phyloP scores from a whole-genome alignment of 441 rosid genomes.

The Populus tomentosa region DNA sequence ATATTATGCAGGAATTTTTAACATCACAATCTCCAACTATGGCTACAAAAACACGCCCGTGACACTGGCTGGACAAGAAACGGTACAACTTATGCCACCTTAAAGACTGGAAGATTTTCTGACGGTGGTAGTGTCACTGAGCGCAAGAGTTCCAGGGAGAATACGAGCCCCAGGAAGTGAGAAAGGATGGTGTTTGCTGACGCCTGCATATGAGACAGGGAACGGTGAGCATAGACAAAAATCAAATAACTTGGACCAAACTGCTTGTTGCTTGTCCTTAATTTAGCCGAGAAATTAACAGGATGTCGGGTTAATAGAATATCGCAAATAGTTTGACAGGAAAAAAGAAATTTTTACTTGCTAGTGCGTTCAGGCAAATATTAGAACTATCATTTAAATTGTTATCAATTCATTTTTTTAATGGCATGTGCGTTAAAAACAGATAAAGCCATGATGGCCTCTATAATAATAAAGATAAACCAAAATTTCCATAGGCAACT shows the following conservation, averaged over 20 bases:
- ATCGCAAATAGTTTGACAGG: neutral
- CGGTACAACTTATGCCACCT: slow-evolving; percentile 36
- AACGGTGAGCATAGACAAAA: neutral
- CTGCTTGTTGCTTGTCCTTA: neutral
- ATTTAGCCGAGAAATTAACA: neutral
- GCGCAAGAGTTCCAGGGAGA: slow-evolving; percentile 85
- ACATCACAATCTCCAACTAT: slow-evolving; percentile 14
- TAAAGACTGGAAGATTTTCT: slow-evolving; percentile 45
- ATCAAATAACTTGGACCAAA: neutral
- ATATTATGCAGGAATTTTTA: slow-evolving; percentile 1
- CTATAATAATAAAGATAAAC: neutral
- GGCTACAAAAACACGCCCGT: slow-evolving; percentile 27
- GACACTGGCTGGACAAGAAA: slow-evolving; percentile 2
- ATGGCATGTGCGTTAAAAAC: neutral
- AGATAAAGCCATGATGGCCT: neutral
- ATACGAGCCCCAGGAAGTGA: slow-evolving; percentile 87
- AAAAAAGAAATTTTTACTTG: neutral
- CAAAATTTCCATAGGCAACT: neutral
- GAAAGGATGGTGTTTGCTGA: slow-evolving; percentile 90
- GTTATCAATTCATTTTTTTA: neutral
- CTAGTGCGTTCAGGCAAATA: neutral
- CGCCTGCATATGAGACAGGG: slow-evolving; percentile 54
- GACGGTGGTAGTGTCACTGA: slow-evolving; percentile 73
- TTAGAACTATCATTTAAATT: neutral
- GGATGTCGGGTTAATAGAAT: neutral